Evolutionary conservation across 345 rosid genomes (phyloP), one percentile per base, ranked within the genome.

Genomic region (Rhodomyrtus tomentosa): DNA sequence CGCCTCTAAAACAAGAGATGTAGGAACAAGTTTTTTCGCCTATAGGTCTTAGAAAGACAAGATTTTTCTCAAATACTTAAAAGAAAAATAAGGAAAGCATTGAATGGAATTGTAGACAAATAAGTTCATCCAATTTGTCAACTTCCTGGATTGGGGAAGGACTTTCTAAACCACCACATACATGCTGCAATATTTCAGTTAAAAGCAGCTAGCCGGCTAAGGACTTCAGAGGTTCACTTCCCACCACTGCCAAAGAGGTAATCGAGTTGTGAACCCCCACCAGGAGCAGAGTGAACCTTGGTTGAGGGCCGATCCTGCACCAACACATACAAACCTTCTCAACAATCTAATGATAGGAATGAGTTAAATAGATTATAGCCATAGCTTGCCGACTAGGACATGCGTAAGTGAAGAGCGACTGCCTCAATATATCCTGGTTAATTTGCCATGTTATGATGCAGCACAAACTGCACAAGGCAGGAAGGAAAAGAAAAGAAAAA

Each of bases 261-360:
- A 42, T 73, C 79, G 56, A 86, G 82, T 11, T 85, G 83, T 6
- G 87, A 86, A 22, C 85, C 85, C 4, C 87, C 87, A 25, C 87
- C 87, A 11, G 87, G 87, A 36, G 81, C 87, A 22, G 85, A 3
- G 49, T 86, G 87, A 56, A 86, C 87, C 83, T 86, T 86, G 52
- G 87, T 86, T 29, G 82, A 80, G 1, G 82, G 87, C 20, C 87
- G 87, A 42, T 82, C 87, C 87, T 85, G 87, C 87, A 85, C 40
- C 76, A 54, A 52, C 20, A 53, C 73, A 21, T 10, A 24, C 14
- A 53, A 81, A 81, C 20, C 55, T 29, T 81, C 58, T n/a, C 55
- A 81, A 81, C 25, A 51, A 51, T 81, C 25, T 27, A 27, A 16
- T 81, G 24, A 16, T 36, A 24, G 13, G 42, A 50, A 24, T 24